These are phyloP conservation scores for Bacidia gigantensis DNA, from an alignment of 495 filamentous ascomycete species.

Conservation along the genomic window DNA sequence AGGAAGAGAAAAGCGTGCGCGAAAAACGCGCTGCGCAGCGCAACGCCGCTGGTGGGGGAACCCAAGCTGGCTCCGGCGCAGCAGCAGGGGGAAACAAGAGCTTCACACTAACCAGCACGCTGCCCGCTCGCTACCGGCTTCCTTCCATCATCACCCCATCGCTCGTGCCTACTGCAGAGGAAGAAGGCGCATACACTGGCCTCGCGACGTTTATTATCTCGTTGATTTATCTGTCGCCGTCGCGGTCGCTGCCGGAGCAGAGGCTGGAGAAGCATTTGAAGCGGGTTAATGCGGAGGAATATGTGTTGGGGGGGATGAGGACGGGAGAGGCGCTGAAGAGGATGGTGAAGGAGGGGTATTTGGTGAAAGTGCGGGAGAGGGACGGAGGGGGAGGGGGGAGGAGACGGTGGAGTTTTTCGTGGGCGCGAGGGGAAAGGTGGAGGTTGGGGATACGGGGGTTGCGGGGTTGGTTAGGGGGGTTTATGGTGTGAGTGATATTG, in stretches of 20 bases:
- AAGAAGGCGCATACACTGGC: conserved; percentile 66
- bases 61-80: conserved; percentile 21
- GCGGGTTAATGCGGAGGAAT: conserved; percentile 61
- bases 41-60: conserved; percentile 23
- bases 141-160: conserved; percentile 56
- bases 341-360: conserved; percentile 70
- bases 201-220: conserved; percentile 69
- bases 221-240: conserved; percentile 53
- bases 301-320: conserved; percentile 53
- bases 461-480: conserved; percentile 53
- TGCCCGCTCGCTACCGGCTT: conserved; percentile 51
- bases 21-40: conserved; percentile 45
- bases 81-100: conserved; percentile 36
- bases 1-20: conserved; percentile 54
- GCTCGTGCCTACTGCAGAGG: conserved; percentile 42
- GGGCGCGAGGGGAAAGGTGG: conserved; percentile 72
- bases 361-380: conserved; percentile 56
- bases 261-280: conserved; percentile 60
- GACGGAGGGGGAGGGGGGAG: conserved; percentile 51
- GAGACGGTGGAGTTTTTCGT: conserved; percentile 65
- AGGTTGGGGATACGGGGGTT: conserved; percentile 63
- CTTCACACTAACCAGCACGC: conserved; percentile 59
- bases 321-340: conserved; percentile 63
- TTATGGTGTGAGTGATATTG: conserved; percentile 29
- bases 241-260: conserved; percentile 56